These are phyloP conservation scores for Leccinum rimulosum DNA, from an alignment of 768 basidiomycete genomes.

Conservation along the genomic window DNA sequence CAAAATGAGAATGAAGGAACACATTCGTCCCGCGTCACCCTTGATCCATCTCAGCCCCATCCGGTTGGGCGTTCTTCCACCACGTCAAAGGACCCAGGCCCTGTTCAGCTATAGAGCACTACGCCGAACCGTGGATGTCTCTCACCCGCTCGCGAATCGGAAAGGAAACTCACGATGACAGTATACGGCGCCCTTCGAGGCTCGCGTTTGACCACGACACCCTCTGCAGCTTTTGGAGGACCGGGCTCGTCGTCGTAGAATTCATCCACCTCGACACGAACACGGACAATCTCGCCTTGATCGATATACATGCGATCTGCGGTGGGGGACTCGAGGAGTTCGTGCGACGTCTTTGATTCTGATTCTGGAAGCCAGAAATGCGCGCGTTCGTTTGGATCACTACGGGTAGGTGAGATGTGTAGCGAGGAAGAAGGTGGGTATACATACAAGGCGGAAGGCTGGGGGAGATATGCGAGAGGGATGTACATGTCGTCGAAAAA, in stretches of 20 bases:
- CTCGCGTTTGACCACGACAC: slow-evolving; percentile 55
- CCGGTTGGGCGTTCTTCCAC: slow-evolving; percentile 59
- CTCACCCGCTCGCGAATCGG: background rate
- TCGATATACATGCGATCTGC: slow-evolving; percentile 79
- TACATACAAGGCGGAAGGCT: slow-evolving; percentile 74
- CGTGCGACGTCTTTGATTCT: slow-evolving; percentile 47
- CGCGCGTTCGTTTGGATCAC: slow-evolving; percentile 79
- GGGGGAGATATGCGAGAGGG: slow-evolving; percentile 74
- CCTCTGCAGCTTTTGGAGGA: slow-evolving; percentile 72
- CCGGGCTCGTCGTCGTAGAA: slow-evolving; percentile 87
- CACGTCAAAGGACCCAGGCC: slow-evolving; percentile 74
- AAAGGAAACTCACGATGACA: slow-evolving; percentile 55
- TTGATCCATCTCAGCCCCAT: slow-evolving; percentile 42
- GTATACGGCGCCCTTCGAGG: slow-evolving; percentile 60
- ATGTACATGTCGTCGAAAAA: slow-evolving; percentile 97
- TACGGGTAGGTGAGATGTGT: slow-evolving; percentile 24
- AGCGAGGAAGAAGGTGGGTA: background rate
- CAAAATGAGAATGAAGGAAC: background rate
- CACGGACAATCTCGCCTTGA: slow-evolving; percentile 68
- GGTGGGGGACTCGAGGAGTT: slow-evolving; percentile 67
- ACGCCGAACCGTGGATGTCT: background rate
- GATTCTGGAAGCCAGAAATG: slow-evolving; percentile 80
- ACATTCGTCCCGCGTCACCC: slow-evolving; percentile 21
- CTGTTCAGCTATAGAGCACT: slow-evolving; percentile 84
- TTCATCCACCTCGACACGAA: slow-evolving; percentile 78